phyloP scores from a whole-genome alignment of 192 early-diverging fungal genomes.

The Funneliformis mosseae region DNA sequence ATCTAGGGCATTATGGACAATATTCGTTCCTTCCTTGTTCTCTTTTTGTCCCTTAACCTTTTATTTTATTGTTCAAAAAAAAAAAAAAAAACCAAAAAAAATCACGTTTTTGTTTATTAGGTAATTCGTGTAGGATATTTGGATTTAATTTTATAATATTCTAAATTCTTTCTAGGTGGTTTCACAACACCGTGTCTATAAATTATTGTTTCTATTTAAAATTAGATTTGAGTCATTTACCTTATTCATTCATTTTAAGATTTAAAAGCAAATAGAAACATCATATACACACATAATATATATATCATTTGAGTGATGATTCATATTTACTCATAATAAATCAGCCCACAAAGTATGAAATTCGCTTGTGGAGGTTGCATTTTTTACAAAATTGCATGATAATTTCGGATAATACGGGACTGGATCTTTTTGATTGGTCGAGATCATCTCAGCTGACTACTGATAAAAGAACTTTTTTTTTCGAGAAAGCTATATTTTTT shows the following conservation, averaged over 20 bases:
- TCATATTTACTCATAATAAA: too few species aligned
- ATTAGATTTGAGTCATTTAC: too few species aligned
- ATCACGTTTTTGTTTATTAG: neutral
- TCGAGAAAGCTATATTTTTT: neutral
- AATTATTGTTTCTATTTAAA: too few species aligned
- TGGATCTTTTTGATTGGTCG: neutral
- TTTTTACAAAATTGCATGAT: neutral
- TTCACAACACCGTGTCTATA: neutral
- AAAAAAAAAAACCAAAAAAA: neutral
- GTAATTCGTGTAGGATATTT: neutral
- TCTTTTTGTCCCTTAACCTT: too few species aligned
- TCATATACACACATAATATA: too few species aligned
- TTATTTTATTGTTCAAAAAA: neutral
- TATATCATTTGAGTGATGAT: too few species aligned
- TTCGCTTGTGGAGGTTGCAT: too few species aligned
- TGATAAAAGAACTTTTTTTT: too few species aligned
- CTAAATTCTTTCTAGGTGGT: neutral
- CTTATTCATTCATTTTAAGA: too few species aligned
- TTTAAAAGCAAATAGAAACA: too few species aligned
- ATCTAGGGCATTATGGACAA: neutral
- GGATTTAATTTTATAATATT: too few species aligned
- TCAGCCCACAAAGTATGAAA: too few species aligned
- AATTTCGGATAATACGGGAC: neutral
- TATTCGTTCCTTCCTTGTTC: neutral
- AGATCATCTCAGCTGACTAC: neutral